Percentiles rank a stretch among this genome's conserved stretches.
These are phyloP conservation scores for Zelopaecilomyces penicillatus DNA, from an alignment of 2,329 filamentous ascomycete genomes.

Conservation along the genomic window DNA sequence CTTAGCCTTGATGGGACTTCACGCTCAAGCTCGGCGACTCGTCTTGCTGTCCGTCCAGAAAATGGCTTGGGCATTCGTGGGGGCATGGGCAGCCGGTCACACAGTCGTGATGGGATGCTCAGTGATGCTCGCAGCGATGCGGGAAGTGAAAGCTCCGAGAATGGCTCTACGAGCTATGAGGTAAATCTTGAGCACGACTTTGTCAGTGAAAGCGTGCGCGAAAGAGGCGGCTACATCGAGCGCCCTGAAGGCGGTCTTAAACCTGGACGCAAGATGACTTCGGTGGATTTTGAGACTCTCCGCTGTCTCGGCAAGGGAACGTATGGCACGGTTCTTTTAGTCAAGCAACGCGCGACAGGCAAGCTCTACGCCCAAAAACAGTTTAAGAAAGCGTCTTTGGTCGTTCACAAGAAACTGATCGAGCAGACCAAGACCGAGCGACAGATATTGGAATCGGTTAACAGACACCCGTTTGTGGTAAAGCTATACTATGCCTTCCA, in stretches of 20 bases:
- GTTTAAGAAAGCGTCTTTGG: constrained; percentile 92
- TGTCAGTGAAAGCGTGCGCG: constrained; percentile 55
- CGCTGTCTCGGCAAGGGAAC: constrained; percentile 93
- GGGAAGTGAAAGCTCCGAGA: constrained; percentile 57
- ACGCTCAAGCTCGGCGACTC: constrained; percentile 48
- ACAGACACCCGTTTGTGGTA: constrained; percentile 93
- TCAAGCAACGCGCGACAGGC: constrained; percentile 81
- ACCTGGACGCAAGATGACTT: constrained; percentile 72
- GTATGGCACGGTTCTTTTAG: constrained; percentile 88
- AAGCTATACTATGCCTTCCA: constrained; percentile 98
- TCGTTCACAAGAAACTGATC: constrained; percentile 89
- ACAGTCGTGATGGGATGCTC: constrained; percentile 47
- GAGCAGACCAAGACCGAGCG: constrained; percentile 98
- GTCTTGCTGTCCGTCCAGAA: constrained; percentile 35
- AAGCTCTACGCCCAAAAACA: constrained; percentile 96
- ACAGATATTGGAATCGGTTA: constrained; percentile 89
- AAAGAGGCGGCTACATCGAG: constrained; percentile 34
- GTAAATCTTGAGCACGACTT: constrained; percentile 80
- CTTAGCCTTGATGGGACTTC: constrained; percentile 56
- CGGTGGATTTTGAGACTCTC: constrained; percentile 81
- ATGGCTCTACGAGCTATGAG: constrained; percentile 67
- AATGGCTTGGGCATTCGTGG: constrained; percentile 36
- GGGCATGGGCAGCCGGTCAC: constrained; percentile 44
- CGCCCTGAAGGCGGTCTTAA: constrained; percentile 47
- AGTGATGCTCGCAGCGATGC: constrained; percentile 44